Evolutionary conservation across 306 rosid species (phyloP).

Genomic region (Sechiopsis laciniata): DNA sequence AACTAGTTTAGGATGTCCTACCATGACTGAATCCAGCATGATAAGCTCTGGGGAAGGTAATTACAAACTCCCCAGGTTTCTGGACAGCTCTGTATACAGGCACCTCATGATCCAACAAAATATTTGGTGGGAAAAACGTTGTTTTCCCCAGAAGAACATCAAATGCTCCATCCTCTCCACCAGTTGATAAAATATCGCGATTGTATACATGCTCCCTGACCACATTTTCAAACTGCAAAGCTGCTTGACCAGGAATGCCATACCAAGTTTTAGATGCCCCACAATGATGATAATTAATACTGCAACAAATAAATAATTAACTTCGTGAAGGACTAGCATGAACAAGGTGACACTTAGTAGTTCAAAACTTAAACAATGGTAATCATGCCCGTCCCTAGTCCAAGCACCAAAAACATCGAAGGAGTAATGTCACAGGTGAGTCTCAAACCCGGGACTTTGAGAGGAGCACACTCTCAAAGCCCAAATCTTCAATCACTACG

Average conservation of each 20-base stretch:
- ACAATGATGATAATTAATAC: slow-evolving; percentile 97
- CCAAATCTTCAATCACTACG: too few relatives aligned
- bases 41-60: slow-evolving; percentile 93
- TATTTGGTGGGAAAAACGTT: slow-evolving; percentile 86
- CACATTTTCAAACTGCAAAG: slow-evolving; percentile 85
- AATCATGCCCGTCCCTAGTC: too few relatives aligned
- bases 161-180: slow-evolving; percentile 95
- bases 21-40: slow-evolving; percentile 99
- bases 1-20: slow-evolving; percentile 26
- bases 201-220: slow-evolving; percentile 86
- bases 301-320: slow-evolving; percentile 36
- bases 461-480: too few relatives aligned
- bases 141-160: slow-evolving; percentile 94
- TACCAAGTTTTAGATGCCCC: slow-evolving; percentile 99
- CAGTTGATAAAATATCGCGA: slow-evolving; percentile 65
- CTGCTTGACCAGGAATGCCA: slow-evolving; percentile 89
- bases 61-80: slow-evolving; percentile 84
- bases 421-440: too few relatives aligned
- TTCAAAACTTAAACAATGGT: not conserved
- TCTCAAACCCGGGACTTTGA: too few relatives aligned
- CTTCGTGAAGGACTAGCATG: slow-evolving; percentile 8
- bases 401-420: too few relatives aligned
- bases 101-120: slow-evolving; percentile 67
- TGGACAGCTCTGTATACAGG: slow-evolving; percentile 95
- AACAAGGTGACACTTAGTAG: not conserved